Evolutionary conservation across 129 eudicot species (phyloP).

Genomic region (Silybum marianum): DNA sequence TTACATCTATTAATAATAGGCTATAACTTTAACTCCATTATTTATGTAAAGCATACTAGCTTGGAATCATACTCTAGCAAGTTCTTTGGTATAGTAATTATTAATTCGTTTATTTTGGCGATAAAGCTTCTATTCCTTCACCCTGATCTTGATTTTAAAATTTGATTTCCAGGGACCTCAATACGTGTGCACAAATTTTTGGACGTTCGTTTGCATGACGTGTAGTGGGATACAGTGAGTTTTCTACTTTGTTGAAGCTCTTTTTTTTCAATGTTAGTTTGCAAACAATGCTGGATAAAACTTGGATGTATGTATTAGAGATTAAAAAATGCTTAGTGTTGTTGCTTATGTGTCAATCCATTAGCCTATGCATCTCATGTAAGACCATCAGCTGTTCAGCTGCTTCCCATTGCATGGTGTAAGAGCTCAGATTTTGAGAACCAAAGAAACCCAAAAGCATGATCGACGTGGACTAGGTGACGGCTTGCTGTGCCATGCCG

Average conservation of each 20-base stretch:
- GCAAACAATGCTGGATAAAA: conserved; percentile 20
- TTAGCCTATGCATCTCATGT: background rate
- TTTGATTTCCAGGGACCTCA: conserved; percentile 82
- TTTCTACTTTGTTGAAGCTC: conserved; percentile 7
- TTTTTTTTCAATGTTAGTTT: background rate
- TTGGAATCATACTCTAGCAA: conserved; percentile 3
- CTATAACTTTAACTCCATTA: background rate
- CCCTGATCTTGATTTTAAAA: background rate
- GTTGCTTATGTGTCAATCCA: background rate
- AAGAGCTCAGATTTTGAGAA: no score
- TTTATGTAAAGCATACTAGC: background rate
- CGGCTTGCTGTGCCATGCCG: no score
- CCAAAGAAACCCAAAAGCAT: no score
- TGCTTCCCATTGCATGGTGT: background rate
- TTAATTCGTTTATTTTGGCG: background rate
- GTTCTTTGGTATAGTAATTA: background rate
- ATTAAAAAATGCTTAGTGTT: background rate
- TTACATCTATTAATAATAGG: background rate
- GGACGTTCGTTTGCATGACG: conserved; percentile 89
- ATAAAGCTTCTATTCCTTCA: background rate
- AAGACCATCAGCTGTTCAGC: background rate
- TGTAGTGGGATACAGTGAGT: conserved; percentile 98
- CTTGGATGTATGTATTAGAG: background rate
- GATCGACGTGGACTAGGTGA: no score
- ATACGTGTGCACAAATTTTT: conserved; percentile 89